Evolutionary conservation across 805 yeast species (phyloP), one percentile per base, ranked within the genome.

Genomic region (Myxozyma kluyveri): DNA sequence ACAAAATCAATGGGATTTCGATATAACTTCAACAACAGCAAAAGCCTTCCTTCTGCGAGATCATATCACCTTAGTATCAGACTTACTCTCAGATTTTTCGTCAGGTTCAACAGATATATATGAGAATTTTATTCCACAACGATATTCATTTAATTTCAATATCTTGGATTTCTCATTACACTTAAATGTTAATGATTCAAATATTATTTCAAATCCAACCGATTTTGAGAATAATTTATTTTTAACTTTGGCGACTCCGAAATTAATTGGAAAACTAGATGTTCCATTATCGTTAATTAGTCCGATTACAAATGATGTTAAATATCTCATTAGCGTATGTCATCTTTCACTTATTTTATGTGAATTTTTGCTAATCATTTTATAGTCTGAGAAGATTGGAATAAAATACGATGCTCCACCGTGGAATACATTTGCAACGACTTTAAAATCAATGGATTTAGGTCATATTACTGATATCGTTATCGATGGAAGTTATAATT

Each of bases 351-450:
- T 89, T 2, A 7, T 6, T 22, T 17, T 22, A 45, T 38, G 18
- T 18, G 9, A 43, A 18, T 22, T 19, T 17, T 37, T 35, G 14
- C 17, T 14, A 18, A 19, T 35, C 2, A 3, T 4, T n/a, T n/a
- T 2, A 7, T 38, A 43, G 49, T 41, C 49, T 42, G 48, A 48
- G 29, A 21, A 24, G 4, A 31, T 88, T 59, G 77, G 82, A 43
- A 62, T 93, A 42, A 71, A 78, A 0, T 66, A 90, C 2, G 84
- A 82, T 51, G 80, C 93, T 0, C 98, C 99, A 0, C 84, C 91
- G 0, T 93, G 98, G 96, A 95, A 88, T 63, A 90, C 98, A 0
- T 71, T 82, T 23, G 79, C 82, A 49, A 83, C 84, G 43, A 91
- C 91, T 59, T 66, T 86, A 71, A 75, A 76, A 42, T 69, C 77